These are phyloP conservation scores for Blastocystis sp. DNA, from an alignment of 352 stramenopile genomes.

Conservation along the genomic window DNA sequence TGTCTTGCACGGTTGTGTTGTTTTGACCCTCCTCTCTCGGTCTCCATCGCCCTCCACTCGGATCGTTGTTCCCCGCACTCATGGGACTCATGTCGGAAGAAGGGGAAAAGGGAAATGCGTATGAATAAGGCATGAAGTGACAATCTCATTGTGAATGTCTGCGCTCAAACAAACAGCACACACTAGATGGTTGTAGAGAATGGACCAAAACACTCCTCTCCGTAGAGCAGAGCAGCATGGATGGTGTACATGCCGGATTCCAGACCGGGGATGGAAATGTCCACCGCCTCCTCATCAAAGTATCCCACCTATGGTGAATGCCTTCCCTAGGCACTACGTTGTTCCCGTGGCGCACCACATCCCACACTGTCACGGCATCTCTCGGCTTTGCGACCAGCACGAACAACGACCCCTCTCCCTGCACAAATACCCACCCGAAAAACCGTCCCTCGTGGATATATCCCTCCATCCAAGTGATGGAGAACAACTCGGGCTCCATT, in stretches of 20 bases:
- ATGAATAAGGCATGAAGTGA: too few species aligned
- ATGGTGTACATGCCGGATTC: background rate
- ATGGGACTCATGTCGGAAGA: too few species aligned
- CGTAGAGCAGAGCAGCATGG: background rate
- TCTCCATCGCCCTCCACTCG: too few species aligned
- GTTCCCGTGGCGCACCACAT: conserved; percentile 6
- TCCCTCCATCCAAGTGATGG: background rate
- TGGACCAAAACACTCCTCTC: conserved; percentile 39
- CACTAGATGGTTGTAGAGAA: background rate
- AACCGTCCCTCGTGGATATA: background rate
- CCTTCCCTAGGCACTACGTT: background rate
- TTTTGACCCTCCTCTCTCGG: background rate
- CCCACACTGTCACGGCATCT: background rate
- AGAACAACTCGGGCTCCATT: too few species aligned
- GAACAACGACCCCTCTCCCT: conserved; percentile 29
- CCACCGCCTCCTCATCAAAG: conserved; percentile 16
- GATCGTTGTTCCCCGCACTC: too few species aligned
- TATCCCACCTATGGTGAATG: background rate
- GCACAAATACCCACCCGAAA: background rate
- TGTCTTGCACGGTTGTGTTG: conserved; percentile 27
- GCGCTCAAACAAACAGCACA: too few species aligned
- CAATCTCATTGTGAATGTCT: too few species aligned
- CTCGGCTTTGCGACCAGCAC: background rate
- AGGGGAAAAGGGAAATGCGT: too few species aligned
- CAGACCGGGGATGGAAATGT: background rate